A percentile compares a stretch with the other conserved stretches of the same genome.
These are phyloP conservation scores for Syzygium oleosum DNA, from an alignment of 345 rosid genomes.

Conservation along the genomic window DNA sequence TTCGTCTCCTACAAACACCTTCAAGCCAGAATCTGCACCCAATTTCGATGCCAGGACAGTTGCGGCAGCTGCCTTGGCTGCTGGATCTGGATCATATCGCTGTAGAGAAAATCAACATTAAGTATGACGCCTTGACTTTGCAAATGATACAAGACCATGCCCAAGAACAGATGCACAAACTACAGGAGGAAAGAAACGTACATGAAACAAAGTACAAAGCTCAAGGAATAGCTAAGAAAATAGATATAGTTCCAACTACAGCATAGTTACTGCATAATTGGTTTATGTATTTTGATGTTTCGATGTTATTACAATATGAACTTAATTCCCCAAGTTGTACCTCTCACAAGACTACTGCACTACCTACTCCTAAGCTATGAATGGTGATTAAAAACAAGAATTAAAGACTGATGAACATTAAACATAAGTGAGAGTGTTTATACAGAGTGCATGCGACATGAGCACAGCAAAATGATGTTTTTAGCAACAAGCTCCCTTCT, in stretches of 20 bases:
- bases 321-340: background rate
- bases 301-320: background rate
- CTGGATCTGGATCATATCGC: constrained; percentile 97
- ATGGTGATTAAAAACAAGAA: background rate
- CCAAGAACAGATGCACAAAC: background rate
- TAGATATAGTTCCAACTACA: background rate
- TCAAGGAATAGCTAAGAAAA: background rate
- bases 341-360: background rate
- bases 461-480: background rate
- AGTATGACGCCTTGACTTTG: background rate
- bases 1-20: constrained; percentile 64
- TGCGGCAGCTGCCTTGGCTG: constrained; percentile 98
- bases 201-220: background rate
- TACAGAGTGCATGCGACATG: background rate
- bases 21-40: constrained; percentile 93
- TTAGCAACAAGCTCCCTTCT: background rate
- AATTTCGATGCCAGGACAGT: constrained; percentile 89
- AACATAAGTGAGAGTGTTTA: background rate
- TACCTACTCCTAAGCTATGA: background rate
- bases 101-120: constrained; percentile 22
- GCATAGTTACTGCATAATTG: background rate
- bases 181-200: background rate
- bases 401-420: background rate
- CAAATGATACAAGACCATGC: background rate
- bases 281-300: background rate